phyloP scores from a whole-genome alignment of 2,329 filamentous ascomycete genomes.

The Claviceps monticola region DNA sequence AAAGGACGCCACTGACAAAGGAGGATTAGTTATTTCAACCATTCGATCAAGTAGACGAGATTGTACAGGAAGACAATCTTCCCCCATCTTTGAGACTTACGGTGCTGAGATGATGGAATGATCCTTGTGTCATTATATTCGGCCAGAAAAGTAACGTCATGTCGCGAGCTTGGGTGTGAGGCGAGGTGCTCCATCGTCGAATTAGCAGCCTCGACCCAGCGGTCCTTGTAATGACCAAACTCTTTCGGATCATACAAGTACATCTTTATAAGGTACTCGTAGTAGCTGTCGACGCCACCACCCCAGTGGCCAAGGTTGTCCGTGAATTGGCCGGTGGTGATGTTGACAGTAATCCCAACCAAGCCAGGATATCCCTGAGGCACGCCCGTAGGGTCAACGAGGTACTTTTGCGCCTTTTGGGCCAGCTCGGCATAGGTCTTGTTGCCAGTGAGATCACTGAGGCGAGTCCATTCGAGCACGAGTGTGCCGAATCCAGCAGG shows the following conservation, averaged over 20 bases:
- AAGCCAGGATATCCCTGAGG: slow-evolving; percentile 66
- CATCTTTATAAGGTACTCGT: slow-evolving; percentile 89
- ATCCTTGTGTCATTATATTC: slow-evolving; percentile 34
- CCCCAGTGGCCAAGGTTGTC: slow-evolving; percentile 61
- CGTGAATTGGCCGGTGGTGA: slow-evolving; percentile 51
- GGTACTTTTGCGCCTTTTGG: slow-evolving; percentile 54
- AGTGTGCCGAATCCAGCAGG: slow-evolving; percentile 66
- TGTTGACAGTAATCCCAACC: slow-evolving; percentile 52
- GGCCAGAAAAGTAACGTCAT: slow-evolving; percentile 60
- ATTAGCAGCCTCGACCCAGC: slow-evolving; percentile 63
- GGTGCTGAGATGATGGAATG: slow-evolving; percentile 34
- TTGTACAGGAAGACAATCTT: too few relatives aligned
- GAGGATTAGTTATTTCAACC: background rate
- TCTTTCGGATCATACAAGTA: slow-evolving; percentile 59
- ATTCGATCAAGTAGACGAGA: too few relatives aligned
- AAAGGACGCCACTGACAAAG: slow-evolving; percentile 55
- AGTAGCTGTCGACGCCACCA: slow-evolving; percentile 66
- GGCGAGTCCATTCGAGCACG: slow-evolving; percentile 70
- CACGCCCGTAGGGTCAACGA: slow-evolving; percentile 46
- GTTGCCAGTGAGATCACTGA: slow-evolving; percentile 63
- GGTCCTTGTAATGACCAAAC: slow-evolving; percentile 53
- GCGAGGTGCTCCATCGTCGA: slow-evolving; percentile 59
- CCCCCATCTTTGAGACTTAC: slow-evolving; percentile 19
- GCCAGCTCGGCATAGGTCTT: slow-evolving; percentile 50
- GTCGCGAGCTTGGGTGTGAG: slow-evolving; percentile 49